Conservation (phyloP, 2,329 filamentous ascomycete species). For the Curvularia spicifera region DNA sequence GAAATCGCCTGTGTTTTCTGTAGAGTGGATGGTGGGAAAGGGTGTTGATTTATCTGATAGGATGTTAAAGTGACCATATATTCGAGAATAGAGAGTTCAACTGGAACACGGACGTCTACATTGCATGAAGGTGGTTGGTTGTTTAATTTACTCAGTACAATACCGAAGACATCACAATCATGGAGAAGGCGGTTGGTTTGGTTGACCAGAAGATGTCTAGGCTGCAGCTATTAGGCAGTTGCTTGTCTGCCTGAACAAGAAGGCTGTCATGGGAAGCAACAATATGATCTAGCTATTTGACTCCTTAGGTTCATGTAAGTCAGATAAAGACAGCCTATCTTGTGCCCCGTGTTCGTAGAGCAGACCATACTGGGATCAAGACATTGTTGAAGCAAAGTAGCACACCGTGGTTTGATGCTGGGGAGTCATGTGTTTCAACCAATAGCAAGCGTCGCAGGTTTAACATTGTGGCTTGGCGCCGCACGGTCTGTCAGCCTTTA, state of each 20-base stretch:
- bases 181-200: neutral
- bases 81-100: neutral
- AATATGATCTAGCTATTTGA: neutral
- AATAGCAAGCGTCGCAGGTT: constrained; percentile 7
- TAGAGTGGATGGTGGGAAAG: neutral
- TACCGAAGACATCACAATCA: neutral
- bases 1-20: neutral
- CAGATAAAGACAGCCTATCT: neutral
- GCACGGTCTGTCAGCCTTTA: constrained; percentile 20
- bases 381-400: neutral
- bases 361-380: neutral
- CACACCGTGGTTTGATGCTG: constrained; percentile 5
- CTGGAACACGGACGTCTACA: too few species aligned
- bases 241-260: neutral
- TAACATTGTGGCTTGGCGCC: constrained; percentile 17
- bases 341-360: neutral
- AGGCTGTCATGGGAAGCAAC: neutral
- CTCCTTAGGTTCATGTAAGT: neutral
- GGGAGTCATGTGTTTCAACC: constrained; percentile 1
- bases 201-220: neutral
- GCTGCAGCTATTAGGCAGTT: neutral
- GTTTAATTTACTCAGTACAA: neutral
- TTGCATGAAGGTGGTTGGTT: neutral
- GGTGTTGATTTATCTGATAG: neutral
- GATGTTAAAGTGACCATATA: too few species aligned